Base-by-base conservation (phyloP, 768 basidiomycete genomes). In the Xerocomellus amylosporus region DNA sequence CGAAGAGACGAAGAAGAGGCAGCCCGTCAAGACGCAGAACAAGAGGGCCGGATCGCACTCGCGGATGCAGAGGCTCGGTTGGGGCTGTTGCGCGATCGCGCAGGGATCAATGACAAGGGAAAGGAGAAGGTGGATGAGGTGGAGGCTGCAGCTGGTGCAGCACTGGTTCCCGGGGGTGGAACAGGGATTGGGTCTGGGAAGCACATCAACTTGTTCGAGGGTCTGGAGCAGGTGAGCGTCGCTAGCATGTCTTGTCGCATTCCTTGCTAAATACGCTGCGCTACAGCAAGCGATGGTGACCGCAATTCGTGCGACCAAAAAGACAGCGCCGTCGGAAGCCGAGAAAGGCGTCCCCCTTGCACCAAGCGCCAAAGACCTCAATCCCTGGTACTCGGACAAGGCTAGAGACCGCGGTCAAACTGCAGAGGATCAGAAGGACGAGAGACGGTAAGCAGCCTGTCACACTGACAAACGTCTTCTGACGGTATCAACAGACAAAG, bases 171-270 rank as follows among this genome's bases (percentile, higher is more conserved):
- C 6, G 49, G 9, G 1, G 0, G 4, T 5, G 61, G 54, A 17
- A 39, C 54, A 14, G 55, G 49, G 2, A 54, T 46, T 12, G 58
- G 48, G 17, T 75, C 80, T 1, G 75, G 75, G 34, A 86, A 86
- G 1, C 90, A 93, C 62, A 90, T 93, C 70, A 93, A 92, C 65
- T 72, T 93, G 48, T 93, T 92, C 59, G 85, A 88, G 60, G 89
- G 91, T 62, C 59, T 92, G n/a, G 90, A 92, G 63, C 77, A 83
- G 59, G 88, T 86, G 49, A 17, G 77, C 58, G 22, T 46, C 33
- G 17, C 9, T 22, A 34, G 19, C 14, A 30, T 41, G 22, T 24
- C 46, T 8, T 26, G 20, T 41, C 30, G n/a, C 5, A 4, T 33
- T 13, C 8, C 9, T 52, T 52, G n/a, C n/a, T n/a, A n/a, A n/a